Percentiles rank a stretch among this genome's conserved stretches.
phyloP scores from a whole-genome alignment of 2,329 filamentous ascomycete genomes.

The Colletotrichum echinochloae region DNA sequence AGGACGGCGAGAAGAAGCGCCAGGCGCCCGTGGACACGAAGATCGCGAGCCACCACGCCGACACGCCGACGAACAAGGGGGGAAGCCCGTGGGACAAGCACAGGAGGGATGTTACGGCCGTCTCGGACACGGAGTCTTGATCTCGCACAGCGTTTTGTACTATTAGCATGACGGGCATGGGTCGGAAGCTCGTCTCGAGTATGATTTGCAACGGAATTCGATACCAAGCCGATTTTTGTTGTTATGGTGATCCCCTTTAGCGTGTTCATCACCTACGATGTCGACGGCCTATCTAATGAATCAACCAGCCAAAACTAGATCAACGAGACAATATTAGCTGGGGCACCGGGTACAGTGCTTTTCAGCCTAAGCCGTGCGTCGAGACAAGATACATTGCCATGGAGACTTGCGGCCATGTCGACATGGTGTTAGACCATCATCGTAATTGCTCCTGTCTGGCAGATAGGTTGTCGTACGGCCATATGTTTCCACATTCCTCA shows the following conservation, averaged over 20 bases:
- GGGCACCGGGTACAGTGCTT: constrained; percentile 63
- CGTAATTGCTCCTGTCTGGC: accelerated
- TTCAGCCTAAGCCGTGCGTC: constrained; percentile 60
- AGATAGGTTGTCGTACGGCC: too few species aligned
- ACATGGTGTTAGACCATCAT: not conserved
- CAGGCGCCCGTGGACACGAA: constrained; percentile 34
- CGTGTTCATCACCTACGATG: constrained; percentile 59
- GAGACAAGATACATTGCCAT: constrained; percentile 62
- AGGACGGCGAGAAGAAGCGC: constrained; percentile 30
- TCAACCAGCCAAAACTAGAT: constrained; percentile 54
- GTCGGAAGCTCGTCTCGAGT: not conserved
- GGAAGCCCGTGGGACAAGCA: constrained; percentile 40
- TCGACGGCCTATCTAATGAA: constrained; percentile 67
- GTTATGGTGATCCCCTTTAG: constrained; percentile 35
- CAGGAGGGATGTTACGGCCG: constrained; percentile 32
- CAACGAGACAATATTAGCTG: constrained; percentile 63
- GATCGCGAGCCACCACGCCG: constrained; percentile 32
- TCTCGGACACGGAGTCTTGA: constrained; percentile 18
- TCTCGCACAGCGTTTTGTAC: accelerated
- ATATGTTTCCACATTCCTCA: not conserved
- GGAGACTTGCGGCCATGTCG: constrained; percentile 43
- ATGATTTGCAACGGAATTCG: not conserved
- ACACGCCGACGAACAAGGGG: constrained; percentile 39
- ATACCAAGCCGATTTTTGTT: not conserved
- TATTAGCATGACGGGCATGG: not conserved